Conservation (phyloP, 768 basidiomycete genomes). For the Tricholoma furcatifolium region DNA sequence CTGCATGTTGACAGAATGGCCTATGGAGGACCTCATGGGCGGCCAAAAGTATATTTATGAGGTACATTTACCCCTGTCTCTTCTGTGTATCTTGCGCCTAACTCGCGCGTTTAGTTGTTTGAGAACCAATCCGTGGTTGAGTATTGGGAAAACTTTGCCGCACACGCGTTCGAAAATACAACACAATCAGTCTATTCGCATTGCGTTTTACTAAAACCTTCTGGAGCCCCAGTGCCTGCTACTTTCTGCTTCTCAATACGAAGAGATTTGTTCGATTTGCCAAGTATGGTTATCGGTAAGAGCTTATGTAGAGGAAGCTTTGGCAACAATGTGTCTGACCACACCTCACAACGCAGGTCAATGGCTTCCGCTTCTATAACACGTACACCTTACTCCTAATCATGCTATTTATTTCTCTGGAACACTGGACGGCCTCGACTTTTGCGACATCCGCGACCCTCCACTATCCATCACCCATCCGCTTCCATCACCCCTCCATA, state of each 20-base stretch:
- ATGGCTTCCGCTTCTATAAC: conserved; percentile 80
- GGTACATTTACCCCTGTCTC: conserved; percentile 28
- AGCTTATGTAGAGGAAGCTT: conserved; percentile 19
- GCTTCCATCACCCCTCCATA: background rate
- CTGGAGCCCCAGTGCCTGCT: conserved; percentile 81
- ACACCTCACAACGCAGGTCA: conserved; percentile 62
- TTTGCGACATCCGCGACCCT: background rate
- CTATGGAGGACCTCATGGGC: conserved; percentile 73
- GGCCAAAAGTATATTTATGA: conserved; percentile 67
- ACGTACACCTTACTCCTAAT: conserved; percentile 10
- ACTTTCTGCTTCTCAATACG: conserved; percentile 97
- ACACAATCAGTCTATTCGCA: conserved; percentile 94
- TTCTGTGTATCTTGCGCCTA: background rate
- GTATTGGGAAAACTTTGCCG: conserved; percentile 96
- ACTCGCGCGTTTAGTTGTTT: conserved; percentile 60
- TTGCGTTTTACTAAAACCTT: conserved; percentile 84
- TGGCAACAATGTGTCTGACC: conserved; percentile 3
- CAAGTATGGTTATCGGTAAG: conserved; percentile 87
- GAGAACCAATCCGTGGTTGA: conserved; percentile 95
- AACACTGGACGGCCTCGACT: conserved; percentile 4
- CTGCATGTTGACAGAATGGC: conserved; percentile 91
- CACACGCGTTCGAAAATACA: conserved; percentile 97
- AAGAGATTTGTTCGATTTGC: conserved; percentile 88
- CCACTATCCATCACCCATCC: background rate
- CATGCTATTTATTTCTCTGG: conserved; percentile 15